Evolutionary conservation across 148 eudicot species (phyloP).

Genomic region (Vaccinium vitisidaea): DNA sequence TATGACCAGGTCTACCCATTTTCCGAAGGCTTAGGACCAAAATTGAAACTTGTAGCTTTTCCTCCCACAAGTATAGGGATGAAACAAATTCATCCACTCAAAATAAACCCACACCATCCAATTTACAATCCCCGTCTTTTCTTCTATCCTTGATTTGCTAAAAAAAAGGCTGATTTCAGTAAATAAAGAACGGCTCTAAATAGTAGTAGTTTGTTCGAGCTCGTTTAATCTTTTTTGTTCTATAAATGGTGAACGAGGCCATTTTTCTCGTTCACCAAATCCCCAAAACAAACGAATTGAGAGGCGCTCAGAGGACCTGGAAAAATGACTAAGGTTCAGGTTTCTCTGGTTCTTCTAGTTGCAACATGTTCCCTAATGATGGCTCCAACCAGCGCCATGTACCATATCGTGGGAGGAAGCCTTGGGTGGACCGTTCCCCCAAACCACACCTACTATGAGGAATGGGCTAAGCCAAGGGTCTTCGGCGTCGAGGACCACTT

Average conservation of each 20-base stretch:
- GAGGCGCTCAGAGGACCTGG: background rate
- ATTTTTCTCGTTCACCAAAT: background rate
- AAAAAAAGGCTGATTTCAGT: background rate
- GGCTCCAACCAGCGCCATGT: conserved; percentile 34
- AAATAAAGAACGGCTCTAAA: background rate
- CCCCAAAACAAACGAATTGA: background rate
- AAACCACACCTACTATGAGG: conserved; percentile 32
- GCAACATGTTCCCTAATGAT: conserved; percentile 28
- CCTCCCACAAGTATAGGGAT: background rate
- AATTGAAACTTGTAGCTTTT: background rate
- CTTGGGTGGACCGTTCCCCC: conserved; percentile 57
- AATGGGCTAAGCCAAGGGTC: conserved; percentile 55
- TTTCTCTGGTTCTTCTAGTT: conserved; percentile 25
- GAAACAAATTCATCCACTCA: background rate
- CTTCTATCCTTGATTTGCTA: background rate
- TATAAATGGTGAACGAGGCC: background rate
- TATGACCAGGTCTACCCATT: background rate
- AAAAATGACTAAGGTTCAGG: conserved; percentile 29
- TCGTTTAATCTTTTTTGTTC: background rate
- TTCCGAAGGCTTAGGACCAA: background rate
- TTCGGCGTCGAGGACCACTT: conserved; percentile 45
- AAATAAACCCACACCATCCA: conserved; percentile 4
- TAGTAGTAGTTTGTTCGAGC: conserved; percentile 10
- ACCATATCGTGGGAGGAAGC: conserved; percentile 55
- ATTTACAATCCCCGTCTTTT: background rate